Conservation (phyloP, 371 early-diverging fungal species). For the Dinochytrium kinnereticum region DNA sequence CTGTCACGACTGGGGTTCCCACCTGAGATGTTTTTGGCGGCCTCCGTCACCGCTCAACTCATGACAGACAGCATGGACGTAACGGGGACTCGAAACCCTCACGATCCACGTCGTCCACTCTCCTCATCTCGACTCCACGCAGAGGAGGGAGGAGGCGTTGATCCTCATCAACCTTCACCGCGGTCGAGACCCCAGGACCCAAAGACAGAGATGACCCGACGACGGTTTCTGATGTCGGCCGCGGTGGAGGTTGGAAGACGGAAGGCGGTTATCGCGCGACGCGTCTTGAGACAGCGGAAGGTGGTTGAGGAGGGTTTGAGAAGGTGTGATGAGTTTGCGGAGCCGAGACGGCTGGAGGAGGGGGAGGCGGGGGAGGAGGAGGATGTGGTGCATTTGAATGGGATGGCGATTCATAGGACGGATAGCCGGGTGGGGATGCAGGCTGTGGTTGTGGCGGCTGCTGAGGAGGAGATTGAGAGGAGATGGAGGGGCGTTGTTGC, state of each 20-base stretch:
- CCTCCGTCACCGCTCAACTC: background rate
- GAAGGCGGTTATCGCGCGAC: background rate
- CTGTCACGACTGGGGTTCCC: background rate
- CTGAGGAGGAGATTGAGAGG: background rate
- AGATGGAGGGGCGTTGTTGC: background rate
- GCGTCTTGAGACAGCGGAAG: background rate
- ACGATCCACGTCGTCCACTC: background rate
- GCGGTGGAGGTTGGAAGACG: background rate
- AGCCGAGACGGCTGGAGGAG: background rate
- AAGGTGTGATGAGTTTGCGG: background rate
- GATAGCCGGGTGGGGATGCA: background rate
- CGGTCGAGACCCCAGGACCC: no score
- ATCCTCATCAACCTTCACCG: no score
- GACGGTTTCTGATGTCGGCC: no score
- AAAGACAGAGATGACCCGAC: no score
- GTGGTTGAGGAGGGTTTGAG: background rate
- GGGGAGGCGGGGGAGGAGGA: background rate
- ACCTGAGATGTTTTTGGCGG: background rate
- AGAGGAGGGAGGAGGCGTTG: no score
- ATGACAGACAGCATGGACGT: background rate
- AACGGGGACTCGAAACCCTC: background rate
- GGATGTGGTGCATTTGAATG: background rate
- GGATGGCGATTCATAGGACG: constrained; percentile 6
- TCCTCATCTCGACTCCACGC: no score
- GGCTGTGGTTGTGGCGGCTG: background rate